Evolutionary conservation across 352 stramenopile species (phyloP).

Genomic region (Pythium brassicae): DNA sequence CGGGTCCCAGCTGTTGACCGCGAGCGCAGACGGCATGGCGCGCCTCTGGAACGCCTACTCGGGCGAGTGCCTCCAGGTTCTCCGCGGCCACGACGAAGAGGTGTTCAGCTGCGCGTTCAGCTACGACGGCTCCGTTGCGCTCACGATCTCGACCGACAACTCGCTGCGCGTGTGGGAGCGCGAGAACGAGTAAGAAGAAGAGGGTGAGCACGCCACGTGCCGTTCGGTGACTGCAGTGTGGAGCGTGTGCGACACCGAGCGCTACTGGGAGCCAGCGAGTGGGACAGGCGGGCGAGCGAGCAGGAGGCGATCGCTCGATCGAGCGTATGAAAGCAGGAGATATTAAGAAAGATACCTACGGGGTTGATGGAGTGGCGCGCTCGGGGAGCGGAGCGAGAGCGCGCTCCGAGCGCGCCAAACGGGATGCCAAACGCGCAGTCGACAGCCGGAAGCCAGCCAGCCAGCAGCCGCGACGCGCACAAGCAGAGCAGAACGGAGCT

Average conservation of each 20-base stretch:
- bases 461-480: neutral
- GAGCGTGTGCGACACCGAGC: too few relatives aligned
- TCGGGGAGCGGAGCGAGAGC: too few relatives aligned
- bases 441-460: neutral
- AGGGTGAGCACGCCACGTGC: too few relatives aligned
- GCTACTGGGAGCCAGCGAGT: too few relatives aligned
- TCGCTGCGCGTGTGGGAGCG: conserved; percentile 56
- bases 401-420: neutral
- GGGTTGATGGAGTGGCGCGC: neutral
- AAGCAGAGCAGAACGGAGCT: neutral
- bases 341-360: neutral
- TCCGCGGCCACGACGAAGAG: conserved; percentile 62
- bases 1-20: conserved; percentile 51
- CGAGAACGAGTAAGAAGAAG: conserved; percentile 7
- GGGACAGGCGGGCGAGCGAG: too few relatives aligned
- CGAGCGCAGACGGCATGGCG: conserved; percentile 47
- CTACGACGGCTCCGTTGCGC: conserved; percentile 44
- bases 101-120: conserved; percentile 56
- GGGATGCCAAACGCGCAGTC: neutral
- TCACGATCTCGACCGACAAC: conserved; percentile 65
- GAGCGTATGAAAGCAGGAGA: neutral
- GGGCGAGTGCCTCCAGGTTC: conserved; percentile 54
- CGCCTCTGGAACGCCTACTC: conserved; percentile 71
- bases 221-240: too few relatives aligned
- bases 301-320: too few relatives aligned